Conservation (phyloP, 345 rosid species). For the Acer negundo region DNA sequence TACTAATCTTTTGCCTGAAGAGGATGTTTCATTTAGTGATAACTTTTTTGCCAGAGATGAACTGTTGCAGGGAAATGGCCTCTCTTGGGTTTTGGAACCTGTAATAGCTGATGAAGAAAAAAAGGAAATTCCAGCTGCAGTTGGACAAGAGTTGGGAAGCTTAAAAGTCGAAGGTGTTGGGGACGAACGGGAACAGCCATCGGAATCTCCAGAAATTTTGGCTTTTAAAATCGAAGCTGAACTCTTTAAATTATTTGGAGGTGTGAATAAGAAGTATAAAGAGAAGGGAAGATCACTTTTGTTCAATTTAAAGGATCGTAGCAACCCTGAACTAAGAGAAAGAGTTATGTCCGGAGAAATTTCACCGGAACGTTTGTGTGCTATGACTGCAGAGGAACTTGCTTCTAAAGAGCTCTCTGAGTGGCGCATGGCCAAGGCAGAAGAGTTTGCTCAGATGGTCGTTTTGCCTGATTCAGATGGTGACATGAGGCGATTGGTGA, state of each 20-base stretch:
- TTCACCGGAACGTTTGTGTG: conserved; percentile 64
- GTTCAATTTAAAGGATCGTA: conserved; percentile 88
- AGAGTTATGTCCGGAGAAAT: conserved; percentile 77
- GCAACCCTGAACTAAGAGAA: conserved; percentile 83
- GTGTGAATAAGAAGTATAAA: conserved; percentile 94
- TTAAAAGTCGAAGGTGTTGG: conserved; percentile 19
- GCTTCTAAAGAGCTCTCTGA: conserved; percentile 93
- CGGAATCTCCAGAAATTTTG: conserved; percentile 48
- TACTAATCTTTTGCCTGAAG: conserved; percentile 46
- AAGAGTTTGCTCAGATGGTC: conserved; percentile 93
- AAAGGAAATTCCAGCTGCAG: conserved; percentile 28
- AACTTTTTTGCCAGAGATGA: conserved; percentile 81
- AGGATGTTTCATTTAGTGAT: conserved; percentile 68
- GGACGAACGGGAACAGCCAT: conserved; percentile 18
- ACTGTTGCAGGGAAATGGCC: conserved; percentile 91
- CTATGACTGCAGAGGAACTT: conserved; percentile 93
- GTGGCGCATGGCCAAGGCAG: conserved; percentile 96
- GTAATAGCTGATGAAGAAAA: conserved; percentile 39
- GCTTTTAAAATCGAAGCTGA: conserved; percentile 72
- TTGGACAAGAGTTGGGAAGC: conserved; percentile 22
- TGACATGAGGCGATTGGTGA: conserved; percentile 74
- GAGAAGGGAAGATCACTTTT: conserved; percentile 89
- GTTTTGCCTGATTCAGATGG: conserved; percentile 77
- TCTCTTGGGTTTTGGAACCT: conserved; percentile 81
- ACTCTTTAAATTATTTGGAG: conserved; percentile 80